These are phyloP conservation scores for Colletotrichum sansevieriae DNA, from an alignment of 2,329 filamentous ascomycete species.

Conservation along the genomic window DNA sequence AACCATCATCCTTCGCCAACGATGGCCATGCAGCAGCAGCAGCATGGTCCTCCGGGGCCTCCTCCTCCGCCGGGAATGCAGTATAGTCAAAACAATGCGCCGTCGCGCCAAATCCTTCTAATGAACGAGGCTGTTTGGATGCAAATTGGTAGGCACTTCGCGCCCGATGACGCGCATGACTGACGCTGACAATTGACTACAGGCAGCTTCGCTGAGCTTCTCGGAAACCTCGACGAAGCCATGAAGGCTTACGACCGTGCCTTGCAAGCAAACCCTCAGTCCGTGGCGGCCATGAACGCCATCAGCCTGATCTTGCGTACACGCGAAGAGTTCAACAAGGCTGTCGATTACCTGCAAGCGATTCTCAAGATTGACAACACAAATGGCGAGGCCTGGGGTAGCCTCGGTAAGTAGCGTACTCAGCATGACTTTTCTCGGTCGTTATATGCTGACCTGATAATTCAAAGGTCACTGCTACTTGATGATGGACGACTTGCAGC, in stretches of 20 bases:
- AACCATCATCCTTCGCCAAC: slow-evolving; percentile 86
- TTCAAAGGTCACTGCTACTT: slow-evolving; percentile 90
- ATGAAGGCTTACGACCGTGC: slow-evolving; percentile 93
- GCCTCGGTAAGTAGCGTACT: slow-evolving; percentile 75
- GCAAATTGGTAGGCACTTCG: slow-evolving; percentile 81
- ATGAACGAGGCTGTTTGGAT: slow-evolving; percentile 94
- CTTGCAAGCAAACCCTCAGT: slow-evolving; percentile 87
- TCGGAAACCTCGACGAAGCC: slow-evolving; percentile 90
- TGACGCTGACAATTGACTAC: slow-evolving; percentile 47
- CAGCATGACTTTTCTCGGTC: neutral
- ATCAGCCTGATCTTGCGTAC: slow-evolving; percentile 93
- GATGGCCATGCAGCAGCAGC: slow-evolving; percentile 76
- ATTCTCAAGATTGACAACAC: slow-evolving; percentile 90
- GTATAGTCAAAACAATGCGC: slow-evolving; percentile 68
- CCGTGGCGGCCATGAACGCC: slow-evolving; percentile 91
- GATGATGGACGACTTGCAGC: slow-evolving; percentile 98
- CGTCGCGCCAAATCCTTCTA: slow-evolving; percentile 80
- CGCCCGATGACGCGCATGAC: slow-evolving; percentile 2
- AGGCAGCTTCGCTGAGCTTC: slow-evolving; percentile 89
- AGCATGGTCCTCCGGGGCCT: slow-evolving; percentile 75
- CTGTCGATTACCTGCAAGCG: slow-evolving; percentile 90
- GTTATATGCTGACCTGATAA: slow-evolving; percentile 47
- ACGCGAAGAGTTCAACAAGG: slow-evolving; percentile 93
- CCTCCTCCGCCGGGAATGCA: slow-evolving; percentile 68
- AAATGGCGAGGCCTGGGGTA: slow-evolving; percentile 97